Conservation (phyloP, 2,329 filamentous ascomycete genomes). For the Ophiocordyceps australis region DNA sequence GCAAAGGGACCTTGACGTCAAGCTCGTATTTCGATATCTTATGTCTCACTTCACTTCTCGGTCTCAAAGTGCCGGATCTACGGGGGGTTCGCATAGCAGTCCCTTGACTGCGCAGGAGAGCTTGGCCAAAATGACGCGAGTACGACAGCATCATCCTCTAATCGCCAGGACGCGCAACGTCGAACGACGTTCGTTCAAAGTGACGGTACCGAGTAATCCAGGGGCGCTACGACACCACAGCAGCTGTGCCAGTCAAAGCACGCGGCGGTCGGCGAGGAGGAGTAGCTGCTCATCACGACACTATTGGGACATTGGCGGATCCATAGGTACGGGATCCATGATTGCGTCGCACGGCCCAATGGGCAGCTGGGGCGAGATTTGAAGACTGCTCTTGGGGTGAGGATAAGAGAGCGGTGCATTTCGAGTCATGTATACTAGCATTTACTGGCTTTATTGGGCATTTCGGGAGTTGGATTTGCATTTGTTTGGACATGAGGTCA, state of each 20-base stretch:
- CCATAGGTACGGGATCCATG: constrained; percentile 56
- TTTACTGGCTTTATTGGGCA: too few relatives aligned
- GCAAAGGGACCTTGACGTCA: constrained; percentile 82
- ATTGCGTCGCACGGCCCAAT: constrained; percentile 48
- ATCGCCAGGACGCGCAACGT: constrained; percentile 37
- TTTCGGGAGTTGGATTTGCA: too few relatives aligned
- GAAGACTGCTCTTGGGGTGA: too few relatives aligned
- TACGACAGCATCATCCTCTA: constrained; percentile 78
- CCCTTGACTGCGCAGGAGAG: constrained; percentile 40
- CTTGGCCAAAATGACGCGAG: constrained; percentile 62
- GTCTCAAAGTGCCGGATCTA: constrained; percentile 18
- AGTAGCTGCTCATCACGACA: constrained; percentile 61
- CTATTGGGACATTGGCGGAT: constrained; percentile 84
- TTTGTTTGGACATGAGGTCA: too few relatives aligned
- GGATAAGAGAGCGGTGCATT: too few relatives aligned
- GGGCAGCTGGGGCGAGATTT: constrained; percentile 68
- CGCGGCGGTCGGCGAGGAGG: constrained; percentile 49
- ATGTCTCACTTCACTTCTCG: constrained; percentile 52
- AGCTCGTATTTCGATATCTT: constrained; percentile 80
- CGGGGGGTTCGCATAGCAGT: constrained; percentile 27
- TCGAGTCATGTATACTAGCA: too few relatives aligned
- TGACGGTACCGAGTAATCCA: constrained; percentile 28
- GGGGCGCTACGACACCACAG: constrained; percentile 29
- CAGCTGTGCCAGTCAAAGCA: constrained; percentile 80
- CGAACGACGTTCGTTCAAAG: constrained; percentile 39